These are phyloP conservation scores for Elsinoe ampelina DNA, from an alignment of 2,329 filamentous ascomycete genomes.

Conservation along the genomic window DNA sequence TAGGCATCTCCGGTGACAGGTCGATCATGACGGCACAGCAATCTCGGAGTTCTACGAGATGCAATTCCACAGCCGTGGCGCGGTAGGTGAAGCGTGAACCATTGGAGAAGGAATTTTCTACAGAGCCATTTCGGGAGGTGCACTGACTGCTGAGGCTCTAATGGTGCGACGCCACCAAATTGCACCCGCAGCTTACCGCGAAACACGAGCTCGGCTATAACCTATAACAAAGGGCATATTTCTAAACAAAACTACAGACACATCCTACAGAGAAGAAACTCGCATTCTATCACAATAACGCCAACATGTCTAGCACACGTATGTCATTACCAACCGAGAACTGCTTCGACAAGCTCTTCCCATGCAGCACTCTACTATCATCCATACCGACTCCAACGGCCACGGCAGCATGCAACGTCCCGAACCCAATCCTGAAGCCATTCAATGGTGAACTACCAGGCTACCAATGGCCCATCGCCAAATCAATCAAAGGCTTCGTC, in stretches of 20 bases:
- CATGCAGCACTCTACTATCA: not conserved
- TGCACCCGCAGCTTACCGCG: slow-evolving; percentile 1
- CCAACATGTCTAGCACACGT: not conserved
- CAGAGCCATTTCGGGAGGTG: not conserved
- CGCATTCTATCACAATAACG: not conserved
- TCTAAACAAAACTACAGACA: not conserved
- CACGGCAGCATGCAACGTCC: slow-evolving; percentile 1
- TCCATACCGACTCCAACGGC: slow-evolving; percentile 6
- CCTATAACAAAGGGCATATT: not conserved
- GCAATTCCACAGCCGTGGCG: not conserved
- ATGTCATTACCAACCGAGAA: not conserved
- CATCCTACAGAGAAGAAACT: not conserved
- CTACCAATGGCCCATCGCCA: slow-evolving; percentile 9
- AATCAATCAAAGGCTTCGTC: slow-evolving; percentile 3
- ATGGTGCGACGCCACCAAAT: slow-evolving; percentile 11
- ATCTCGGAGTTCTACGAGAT: too few relatives aligned
- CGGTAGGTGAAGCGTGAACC: not conserved
- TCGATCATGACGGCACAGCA: too few relatives aligned
- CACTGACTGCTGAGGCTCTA: not conserved
- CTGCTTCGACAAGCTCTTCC: not conserved
- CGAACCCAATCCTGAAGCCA: not conserved
- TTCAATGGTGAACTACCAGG: not conserved
- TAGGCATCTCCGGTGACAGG: too few relatives aligned
- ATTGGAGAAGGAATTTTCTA: not conserved
- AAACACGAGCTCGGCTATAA: slow-evolving; percentile 3